Percentiles rank a stretch among this genome's conserved stretches.
Evolutionary conservation across 2,329 filamentous ascomycete species (phyloP).

Genomic region (Acephala macrosclerotiorum): DNA sequence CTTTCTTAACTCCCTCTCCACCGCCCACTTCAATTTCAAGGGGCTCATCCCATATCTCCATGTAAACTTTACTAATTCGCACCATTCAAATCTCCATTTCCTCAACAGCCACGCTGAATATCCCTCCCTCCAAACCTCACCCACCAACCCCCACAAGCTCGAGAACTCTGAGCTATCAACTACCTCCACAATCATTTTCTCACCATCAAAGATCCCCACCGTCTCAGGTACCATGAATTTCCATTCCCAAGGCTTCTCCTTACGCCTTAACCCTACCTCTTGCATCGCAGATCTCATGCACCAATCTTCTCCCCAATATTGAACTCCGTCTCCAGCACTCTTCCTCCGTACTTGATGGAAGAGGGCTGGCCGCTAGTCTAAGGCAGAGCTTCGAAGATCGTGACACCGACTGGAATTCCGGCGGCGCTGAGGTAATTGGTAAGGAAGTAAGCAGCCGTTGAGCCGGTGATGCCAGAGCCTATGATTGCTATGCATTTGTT

Average conservation of each 20-base stretch:
- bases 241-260: neutral
- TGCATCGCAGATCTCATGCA: slow-evolving; percentile 1
- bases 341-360: no score
- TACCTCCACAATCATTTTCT: neutral
- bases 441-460: no score
- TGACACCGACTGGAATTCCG: no score
- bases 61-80: no score
- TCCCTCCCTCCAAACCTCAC: neutral
- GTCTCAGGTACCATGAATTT: neutral
- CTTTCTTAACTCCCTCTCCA: neutral
- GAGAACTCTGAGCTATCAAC: neutral
- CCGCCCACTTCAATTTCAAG: neutral
- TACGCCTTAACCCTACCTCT: neutral
- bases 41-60: neutral
- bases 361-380: no score
- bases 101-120: neutral
- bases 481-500: no score
- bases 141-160: slow-evolving; percentile 1
- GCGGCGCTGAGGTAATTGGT: no score
- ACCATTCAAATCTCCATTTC: no score
- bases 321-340: no score
- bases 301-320: neutral
- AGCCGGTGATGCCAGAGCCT: no score
- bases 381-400: no score
- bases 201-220: neutral